phyloP scores from a whole-genome alignment of 2,329 filamentous ascomycete species.

The Trichothecium sympodiale region DNA sequence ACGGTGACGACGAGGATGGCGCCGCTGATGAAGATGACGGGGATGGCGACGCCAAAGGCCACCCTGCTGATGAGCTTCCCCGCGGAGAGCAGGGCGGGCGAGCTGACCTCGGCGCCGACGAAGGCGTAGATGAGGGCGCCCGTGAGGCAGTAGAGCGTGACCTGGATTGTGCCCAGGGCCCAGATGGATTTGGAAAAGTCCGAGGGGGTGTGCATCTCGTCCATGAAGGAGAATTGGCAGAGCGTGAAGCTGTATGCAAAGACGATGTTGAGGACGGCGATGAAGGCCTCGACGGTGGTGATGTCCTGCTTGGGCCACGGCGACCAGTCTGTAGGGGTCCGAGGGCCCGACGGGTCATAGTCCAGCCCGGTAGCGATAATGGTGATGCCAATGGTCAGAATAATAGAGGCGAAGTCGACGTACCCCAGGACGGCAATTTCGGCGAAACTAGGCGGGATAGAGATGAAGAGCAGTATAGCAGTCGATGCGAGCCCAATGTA shows the following conservation, averaged over 20 bases:
- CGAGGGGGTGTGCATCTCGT: slow-evolving; percentile 30
- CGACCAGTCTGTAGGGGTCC: slow-evolving; percentile 18
- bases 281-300: slow-evolving; percentile 38
- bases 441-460: slow-evolving; percentile 29
- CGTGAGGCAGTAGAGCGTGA: slow-evolving; percentile 50
- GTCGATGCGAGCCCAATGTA: slow-evolving; percentile 26
- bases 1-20: slow-evolving; percentile 44
- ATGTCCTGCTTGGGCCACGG: slow-evolving; percentile 26
- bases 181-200: slow-evolving; percentile 38
- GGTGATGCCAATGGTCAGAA: slow-evolving; percentile 48
- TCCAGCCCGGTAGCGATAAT: slow-evolving; percentile 49
- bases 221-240: slow-evolving; percentile 33
- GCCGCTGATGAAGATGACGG: slow-evolving; percentile 59
- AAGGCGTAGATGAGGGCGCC: slow-evolving; percentile 56
- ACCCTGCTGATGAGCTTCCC: slow-evolving; percentile 44
- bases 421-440: slow-evolving; percentile 25
- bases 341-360: slow-evolving; percentile 4
- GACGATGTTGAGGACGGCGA: slow-evolving; percentile 53
- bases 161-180: slow-evolving; percentile 48
- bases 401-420: slow-evolving; percentile 14
- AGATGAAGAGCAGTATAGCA: slow-evolving; percentile 25
- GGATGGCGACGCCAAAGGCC: slow-evolving; percentile 53
- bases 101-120: slow-evolving; percentile 46
- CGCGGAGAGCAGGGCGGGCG: slow-evolving; percentile 54
- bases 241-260: slow-evolving; percentile 48